These are phyloP conservation scores for Herpetospermum pedunculosum DNA, from an alignment of 306 rosid genomes.

Conservation along the genomic window DNA sequence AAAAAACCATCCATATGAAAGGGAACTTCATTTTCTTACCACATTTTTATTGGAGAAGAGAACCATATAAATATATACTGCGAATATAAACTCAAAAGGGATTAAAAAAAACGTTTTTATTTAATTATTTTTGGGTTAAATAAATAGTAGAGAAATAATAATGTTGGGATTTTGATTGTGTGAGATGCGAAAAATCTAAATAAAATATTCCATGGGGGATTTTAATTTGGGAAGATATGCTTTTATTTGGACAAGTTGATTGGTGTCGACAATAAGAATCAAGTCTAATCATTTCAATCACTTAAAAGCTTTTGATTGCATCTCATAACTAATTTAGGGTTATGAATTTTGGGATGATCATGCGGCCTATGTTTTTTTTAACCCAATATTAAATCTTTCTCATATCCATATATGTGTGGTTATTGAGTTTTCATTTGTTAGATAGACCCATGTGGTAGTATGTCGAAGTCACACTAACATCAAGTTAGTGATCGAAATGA, in stretches of 20 bases:
- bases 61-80: neutral
- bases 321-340: neutral
- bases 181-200: slow-evolving; percentile 3
- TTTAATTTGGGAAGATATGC: slow-evolving; percentile 5
- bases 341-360: neutral
- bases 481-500: too few species aligned
- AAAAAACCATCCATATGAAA: neutral
- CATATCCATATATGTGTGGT: neutral
- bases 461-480: neutral
- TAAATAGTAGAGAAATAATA: neutral
- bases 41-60: neutral
- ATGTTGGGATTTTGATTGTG: neutral
- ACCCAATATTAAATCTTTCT: neutral
- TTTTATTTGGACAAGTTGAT: slow-evolving; percentile 22
- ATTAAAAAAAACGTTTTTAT: neutral
- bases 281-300: slow-evolving; percentile 23
- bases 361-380: neutral
- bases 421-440: neutral
- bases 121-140: neutral
- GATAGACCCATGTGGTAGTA: too few species aligned
- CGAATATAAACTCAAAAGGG: neutral
- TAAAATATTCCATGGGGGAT: neutral
- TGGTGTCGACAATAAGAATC: slow-evolving; percentile 22
- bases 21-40: neutral
- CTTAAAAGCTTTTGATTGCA: neutral